phyloP scores from a whole-genome alignment of 345 rosid genomes.

The Camelina neglecta region DNA sequence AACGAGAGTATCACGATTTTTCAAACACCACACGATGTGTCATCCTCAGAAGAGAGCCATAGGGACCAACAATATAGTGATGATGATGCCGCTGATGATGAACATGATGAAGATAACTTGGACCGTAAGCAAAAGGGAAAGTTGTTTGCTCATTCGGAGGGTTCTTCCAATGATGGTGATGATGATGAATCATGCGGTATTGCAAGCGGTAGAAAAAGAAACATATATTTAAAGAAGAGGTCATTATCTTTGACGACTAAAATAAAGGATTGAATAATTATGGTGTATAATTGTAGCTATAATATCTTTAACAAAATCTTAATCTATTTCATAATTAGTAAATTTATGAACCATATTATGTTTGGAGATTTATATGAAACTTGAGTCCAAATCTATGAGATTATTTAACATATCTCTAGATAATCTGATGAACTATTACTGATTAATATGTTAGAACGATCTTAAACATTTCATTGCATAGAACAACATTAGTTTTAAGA shows the following conservation, averaged over 20 bases:
- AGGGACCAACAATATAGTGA: conserved; percentile 12
- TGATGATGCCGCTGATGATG: conserved; percentile 34
- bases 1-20: conserved; percentile 54
- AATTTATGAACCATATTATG: background rate
- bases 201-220: conserved; percentile 30
- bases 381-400: background rate
- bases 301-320: background rate
- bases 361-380: background rate
- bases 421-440: background rate
- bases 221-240: conserved; percentile 31
- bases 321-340: background rate
- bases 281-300: conserved; percentile 3
- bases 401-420: conserved; percentile 3
- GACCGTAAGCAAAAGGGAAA: conserved; percentile 32
- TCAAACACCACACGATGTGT: conserved; percentile 49
- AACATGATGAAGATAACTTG: conserved; percentile 30
- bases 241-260: conserved; percentile 32
- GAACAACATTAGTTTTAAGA: background rate
- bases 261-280: background rate
- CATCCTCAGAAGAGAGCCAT: conserved; percentile 50
- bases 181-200: conserved; percentile 16
- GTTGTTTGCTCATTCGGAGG: conserved; percentile 18
- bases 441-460: too few species aligned
- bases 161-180: conserved; percentile 37
- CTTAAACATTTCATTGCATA: background rate